Percentiles rank a stretch among this genome's conserved stretches.
Conservation (phyloP, 306 rosid genomes). For the Astragalus membranaceus region DNA sequence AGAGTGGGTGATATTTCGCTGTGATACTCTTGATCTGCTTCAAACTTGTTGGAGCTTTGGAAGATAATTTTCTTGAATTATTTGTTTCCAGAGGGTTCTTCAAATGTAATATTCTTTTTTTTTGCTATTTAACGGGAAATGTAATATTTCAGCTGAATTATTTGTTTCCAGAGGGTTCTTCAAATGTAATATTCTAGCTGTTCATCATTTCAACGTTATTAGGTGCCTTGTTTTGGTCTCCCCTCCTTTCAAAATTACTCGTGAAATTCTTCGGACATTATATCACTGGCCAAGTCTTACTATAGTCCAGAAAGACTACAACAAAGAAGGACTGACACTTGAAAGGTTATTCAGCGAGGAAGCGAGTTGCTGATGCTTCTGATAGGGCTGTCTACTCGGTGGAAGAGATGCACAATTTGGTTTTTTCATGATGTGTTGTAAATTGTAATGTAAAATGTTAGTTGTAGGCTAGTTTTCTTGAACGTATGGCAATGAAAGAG, state of each 20-base stretch:
- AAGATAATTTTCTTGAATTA: constrained; percentile 3
- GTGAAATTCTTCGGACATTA: not conserved
- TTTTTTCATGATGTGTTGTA: constrained; percentile 27
- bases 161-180: not conserved
- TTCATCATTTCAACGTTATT: not conserved
- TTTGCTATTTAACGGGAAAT: no score
- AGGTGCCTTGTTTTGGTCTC: not conserved
- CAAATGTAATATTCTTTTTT: no score
- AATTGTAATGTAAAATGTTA: constrained; percentile 15
- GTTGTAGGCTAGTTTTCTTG: not conserved
- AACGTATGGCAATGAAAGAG: not conserved
- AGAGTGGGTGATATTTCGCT: not conserved
- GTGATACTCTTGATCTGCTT: not conserved
- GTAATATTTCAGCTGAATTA: no score
- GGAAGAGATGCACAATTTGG: constrained; percentile 29
- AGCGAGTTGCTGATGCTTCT: constrained; percentile 24
- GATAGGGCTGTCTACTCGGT: constrained; percentile 19
- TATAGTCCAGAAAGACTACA: not conserved
- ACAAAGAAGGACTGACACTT: constrained; percentile 21
- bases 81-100: not conserved
- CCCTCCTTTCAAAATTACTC: not conserved
- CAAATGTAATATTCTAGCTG: not conserved
- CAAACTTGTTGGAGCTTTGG: not conserved
- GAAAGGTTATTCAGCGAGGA: constrained; percentile 54
- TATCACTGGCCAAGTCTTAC: constrained; percentile 8